Evolutionary conservation across 2,329 filamentous ascomycete genomes (phyloP).

Genomic region (Stachybotrys elegans): DNA sequence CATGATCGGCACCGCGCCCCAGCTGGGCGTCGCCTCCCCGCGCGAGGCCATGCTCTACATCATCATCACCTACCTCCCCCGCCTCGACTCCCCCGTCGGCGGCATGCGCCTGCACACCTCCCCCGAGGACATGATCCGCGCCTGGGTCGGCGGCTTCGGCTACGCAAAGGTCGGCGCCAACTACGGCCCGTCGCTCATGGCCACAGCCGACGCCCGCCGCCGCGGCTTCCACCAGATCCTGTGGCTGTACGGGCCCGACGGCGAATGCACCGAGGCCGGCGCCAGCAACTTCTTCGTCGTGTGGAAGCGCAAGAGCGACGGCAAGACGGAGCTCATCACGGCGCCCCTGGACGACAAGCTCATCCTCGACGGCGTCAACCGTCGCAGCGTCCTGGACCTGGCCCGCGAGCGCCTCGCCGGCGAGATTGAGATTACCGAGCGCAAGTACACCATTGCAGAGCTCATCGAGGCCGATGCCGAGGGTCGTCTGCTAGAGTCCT

Average conservation of each 20-base stretch:
- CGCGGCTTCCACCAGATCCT: slow-evolving; percentile 83
- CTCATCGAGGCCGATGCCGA: slow-evolving; percentile 67
- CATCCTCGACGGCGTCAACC: slow-evolving; percentile 85
- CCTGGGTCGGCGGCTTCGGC: slow-evolving; percentile 91
- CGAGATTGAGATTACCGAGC: slow-evolving; percentile 70
- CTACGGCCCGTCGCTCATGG: slow-evolving; percentile 79
- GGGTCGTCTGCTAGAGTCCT: slow-evolving; percentile 76
- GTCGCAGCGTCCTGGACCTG: slow-evolving; percentile 72
- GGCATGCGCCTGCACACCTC: slow-evolving; percentile 74
- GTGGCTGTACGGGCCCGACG: slow-evolving; percentile 81
- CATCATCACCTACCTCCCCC: slow-evolving; percentile 61
- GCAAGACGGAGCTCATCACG: slow-evolving; percentile 66
- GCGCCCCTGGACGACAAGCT: slow-evolving; percentile 77
- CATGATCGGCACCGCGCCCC: slow-evolving; percentile 75
- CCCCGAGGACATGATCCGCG: slow-evolving; percentile 76
- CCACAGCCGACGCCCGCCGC: slow-evolving; percentile 67
- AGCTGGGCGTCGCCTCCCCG: slow-evolving; percentile 76
- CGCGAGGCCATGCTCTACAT: slow-evolving; percentile 85
- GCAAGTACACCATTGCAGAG: slow-evolving; percentile 77
- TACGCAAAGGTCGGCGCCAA: slow-evolving; percentile 92
- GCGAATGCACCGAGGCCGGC: slow-evolving; percentile 82
- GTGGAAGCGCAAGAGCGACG: slow-evolving; percentile 49
- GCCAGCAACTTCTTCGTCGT: slow-evolving; percentile 90
- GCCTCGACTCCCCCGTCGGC: slow-evolving; percentile 44
- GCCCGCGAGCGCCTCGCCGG: slow-evolving; percentile 56